Conservation (phyloP, 768 basidiomycete genomes). For the Boletus reticulatus region DNA sequence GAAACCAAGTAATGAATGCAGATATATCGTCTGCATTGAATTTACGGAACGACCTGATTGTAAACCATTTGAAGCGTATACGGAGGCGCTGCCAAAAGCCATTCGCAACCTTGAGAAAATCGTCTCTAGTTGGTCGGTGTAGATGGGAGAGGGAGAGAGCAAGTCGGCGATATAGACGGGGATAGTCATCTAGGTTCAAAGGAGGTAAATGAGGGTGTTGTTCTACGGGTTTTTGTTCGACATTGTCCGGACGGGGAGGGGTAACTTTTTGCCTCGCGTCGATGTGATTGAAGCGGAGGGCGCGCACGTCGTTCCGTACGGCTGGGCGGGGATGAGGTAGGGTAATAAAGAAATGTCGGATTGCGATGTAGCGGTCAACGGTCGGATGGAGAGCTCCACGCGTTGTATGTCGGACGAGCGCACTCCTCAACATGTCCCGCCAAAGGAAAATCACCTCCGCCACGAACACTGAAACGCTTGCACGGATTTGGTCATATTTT, state of each 20-base stretch:
- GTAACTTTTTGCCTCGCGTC: slow-evolving; percentile 7
- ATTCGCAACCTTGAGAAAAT: slow-evolving; percentile 81
- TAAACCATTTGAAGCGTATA: slow-evolving; percentile 97
- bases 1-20: slow-evolving; percentile 93
- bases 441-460: background rate
- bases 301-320: background rate
- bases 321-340: slow-evolving; percentile 1
- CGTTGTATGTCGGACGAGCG: slow-evolving; percentile 24
- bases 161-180: slow-evolving; percentile 77
- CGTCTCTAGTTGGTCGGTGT: slow-evolving; percentile 81
- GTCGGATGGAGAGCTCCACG: slow-evolving; percentile 26
- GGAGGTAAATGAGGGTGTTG: slow-evolving; percentile 23
- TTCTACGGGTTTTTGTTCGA: slow-evolving; percentile 8
- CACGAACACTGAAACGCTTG: no score
- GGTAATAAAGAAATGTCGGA: slow-evolving; percentile 55
- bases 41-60: slow-evolving; percentile 88
- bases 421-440: slow-evolving; percentile 14
- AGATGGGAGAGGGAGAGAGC: slow-evolving; percentile 75
- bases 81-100: slow-evolving; percentile 89
- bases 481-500: slow-evolving; percentile 1
- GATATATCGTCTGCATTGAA: slow-evolving; percentile 98
- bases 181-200: slow-evolving; percentile 63
- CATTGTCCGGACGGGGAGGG: slow-evolving; percentile 2
- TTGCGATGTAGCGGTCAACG: slow-evolving; percentile 57
- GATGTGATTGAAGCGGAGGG: slow-evolving; percentile 15